Conservation (phyloP, 106 monocot genomes). For the Acanthochlamys bracteata region DNA sequence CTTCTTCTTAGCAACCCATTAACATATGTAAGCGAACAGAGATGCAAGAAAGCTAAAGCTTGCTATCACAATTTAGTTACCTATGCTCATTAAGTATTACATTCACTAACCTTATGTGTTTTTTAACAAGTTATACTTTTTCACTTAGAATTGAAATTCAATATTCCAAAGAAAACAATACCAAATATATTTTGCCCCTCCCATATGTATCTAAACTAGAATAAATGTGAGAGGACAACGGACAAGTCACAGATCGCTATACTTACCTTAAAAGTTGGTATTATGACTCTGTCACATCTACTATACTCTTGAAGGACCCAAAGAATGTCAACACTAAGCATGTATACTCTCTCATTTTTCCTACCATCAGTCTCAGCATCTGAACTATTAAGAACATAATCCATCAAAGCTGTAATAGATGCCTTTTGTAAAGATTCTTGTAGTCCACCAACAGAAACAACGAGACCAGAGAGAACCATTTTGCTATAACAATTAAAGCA, state of each 20-base stretch:
- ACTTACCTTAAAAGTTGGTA: conserved; percentile 78
- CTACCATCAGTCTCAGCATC: conserved; percentile 18
- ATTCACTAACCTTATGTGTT: no score
- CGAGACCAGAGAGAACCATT: conserved; percentile 77
- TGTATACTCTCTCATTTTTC: conserved; percentile 30
- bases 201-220: no score
- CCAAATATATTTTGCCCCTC: no score
- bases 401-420: conserved; percentile 49
- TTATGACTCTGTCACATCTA: conserved; percentile 70
- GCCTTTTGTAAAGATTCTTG: conserved; percentile 86
- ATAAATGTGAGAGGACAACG: no score
- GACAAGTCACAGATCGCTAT: neutral
- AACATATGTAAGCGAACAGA: no score
- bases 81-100: neutral
- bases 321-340: conserved; percentile 66
- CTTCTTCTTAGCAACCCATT: no score
- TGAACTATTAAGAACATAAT: conserved; percentile 46
- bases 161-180: no score
- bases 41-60: neutral
- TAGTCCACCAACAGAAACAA: conserved; percentile 86
- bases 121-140: no score
- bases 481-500: conserved; percentile 69
- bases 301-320: conserved; percentile 70
- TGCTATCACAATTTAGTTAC: neutral
- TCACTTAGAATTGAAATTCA: no score